Evolutionary conservation across 352 stramenopile genomes (phyloP).

Genomic region (Nothophytophthora sp.): DNA sequence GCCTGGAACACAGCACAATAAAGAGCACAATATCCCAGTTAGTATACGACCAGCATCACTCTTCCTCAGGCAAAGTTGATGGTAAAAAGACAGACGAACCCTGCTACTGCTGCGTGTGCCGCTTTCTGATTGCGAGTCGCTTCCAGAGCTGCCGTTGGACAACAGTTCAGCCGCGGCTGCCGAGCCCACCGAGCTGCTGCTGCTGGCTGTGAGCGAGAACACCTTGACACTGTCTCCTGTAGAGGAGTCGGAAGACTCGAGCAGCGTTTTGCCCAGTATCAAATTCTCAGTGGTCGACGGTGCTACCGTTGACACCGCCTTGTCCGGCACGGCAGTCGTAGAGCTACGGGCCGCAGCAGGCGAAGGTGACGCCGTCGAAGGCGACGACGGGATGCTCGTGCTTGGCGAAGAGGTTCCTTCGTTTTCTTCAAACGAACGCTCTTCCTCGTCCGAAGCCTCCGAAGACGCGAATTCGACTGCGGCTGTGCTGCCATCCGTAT

Average conservation of each 20-base stretch:
- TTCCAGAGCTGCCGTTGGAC: slow-evolving; percentile 28
- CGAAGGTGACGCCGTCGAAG: slow-evolving; percentile 3
- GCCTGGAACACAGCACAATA: slow-evolving; percentile 7
- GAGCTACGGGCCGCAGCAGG: slow-evolving; percentile 2
- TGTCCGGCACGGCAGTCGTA: slow-evolving; percentile 2
- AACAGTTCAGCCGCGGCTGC: too few relatives aligned
- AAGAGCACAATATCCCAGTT: background rate
- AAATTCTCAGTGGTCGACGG: slow-evolving; percentile 13
- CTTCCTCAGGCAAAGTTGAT: too few relatives aligned
- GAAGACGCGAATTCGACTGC: slow-evolving; percentile 4
- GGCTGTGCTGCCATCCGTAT: slow-evolving; percentile 2
- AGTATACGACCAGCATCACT: background rate
- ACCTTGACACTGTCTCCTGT: slow-evolving; percentile 31
- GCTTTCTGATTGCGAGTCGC: slow-evolving; percentile 13
- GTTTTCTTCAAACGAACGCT: slow-evolving; percentile 6
- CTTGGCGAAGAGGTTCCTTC: slow-evolving; percentile 1
- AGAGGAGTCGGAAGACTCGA: too few relatives aligned
- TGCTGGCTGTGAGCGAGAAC: slow-evolving; percentile 25
- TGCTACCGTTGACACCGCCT: slow-evolving; percentile 19
- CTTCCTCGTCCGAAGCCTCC: slow-evolving; percentile 7
- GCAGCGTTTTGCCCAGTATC: too few relatives aligned
- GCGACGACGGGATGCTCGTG: background rate
- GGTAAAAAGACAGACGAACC: slow-evolving; percentile 21
- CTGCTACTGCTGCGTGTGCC: slow-evolving; percentile 9
- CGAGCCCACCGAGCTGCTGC: too few relatives aligned